Conservation (phyloP, 2,329 filamentous ascomycete species). For the Cladosporium sphaerospermum region DNA sequence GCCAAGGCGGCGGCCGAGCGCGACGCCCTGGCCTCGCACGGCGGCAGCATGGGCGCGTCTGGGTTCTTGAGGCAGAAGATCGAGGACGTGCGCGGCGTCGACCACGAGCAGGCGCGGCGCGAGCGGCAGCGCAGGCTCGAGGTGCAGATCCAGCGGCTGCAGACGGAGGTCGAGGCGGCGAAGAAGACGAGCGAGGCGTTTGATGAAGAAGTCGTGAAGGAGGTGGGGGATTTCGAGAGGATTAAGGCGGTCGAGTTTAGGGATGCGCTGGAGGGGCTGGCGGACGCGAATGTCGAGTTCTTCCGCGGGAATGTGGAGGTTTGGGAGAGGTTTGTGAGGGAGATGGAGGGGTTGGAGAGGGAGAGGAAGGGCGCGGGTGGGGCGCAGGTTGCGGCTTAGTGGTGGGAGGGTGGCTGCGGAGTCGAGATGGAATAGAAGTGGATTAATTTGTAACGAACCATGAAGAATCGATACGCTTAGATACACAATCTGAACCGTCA, state of each 20-base stretch:
- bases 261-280: conserved; percentile 73
- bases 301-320: conserved; percentile 72
- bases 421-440: too few relatives aligned
- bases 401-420: too few relatives aligned
- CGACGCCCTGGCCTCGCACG: conserved; percentile 64
- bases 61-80: conserved; percentile 90
- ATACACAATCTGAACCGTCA: too few relatives aligned
- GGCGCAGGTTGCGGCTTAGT: conserved; percentile 5
- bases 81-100: conserved; percentile 92
- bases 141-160: conserved; percentile 85
- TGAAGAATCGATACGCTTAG: too few relatives aligned
- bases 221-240: conserved; percentile 88
- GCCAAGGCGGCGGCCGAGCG: conserved; percentile 84
- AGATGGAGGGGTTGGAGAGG: conserved; percentile 59
- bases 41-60: conserved; percentile 58
- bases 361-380: conserved; percentile 39
- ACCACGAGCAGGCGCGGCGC: conserved; percentile 84
- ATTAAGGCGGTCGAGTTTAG: conserved; percentile 95
- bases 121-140: conserved; percentile 87
- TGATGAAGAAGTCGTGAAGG: conserved; percentile 90
- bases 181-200: conserved; percentile 86
- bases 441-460: too few relatives aligned
- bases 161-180: conserved; percentile 78
- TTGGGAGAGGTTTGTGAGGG: conserved; percentile 84
- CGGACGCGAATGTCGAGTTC: conserved; percentile 80